Evolutionary conservation across 176 grass and related monocot species (phyloP), one percentile per base, ranked within the genome.

Genomic region (Rhipidocladum racemiflorum): DNA sequence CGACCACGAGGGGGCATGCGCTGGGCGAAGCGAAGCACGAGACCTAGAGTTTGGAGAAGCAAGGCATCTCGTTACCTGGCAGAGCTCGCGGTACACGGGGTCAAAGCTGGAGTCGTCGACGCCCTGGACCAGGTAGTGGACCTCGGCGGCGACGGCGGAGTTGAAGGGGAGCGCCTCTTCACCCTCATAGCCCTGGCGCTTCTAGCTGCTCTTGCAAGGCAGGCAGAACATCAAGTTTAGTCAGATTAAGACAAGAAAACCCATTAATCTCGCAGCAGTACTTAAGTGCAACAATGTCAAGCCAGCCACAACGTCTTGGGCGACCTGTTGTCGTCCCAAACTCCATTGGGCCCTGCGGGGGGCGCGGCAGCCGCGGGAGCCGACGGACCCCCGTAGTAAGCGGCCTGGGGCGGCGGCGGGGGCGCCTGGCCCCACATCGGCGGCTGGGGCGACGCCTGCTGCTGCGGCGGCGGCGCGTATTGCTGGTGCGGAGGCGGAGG

Each of bases 191-290:
- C n/a, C n/a, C n/a, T n/a, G n/a, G n/a, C n/a, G n/a, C n/a, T n/a
- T n/a, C n/a, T n/a, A n/a, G n/a, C n/a, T n/a, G n/a, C n/a, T n/a
- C n/a, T n/a, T n/a, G n/a, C n/a, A n/a, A n/a, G n/a, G n/a, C 93
- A 6, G 93, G 90, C 10, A 96, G 83, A 39, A 96, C 93, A 90
- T 96, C 93, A 76, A 96, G 93, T 85, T 96, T 96, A 48, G 93
- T 93, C 18, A 96, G 83, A 82, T 92, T 91, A 42, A 92, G 88
- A 72, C 85, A 88, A 27, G 93, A 90, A 46, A 96, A 92, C 5
- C 93, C 93, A 72, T 96, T 96, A 45, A 96, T 90, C 25, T 89
- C 85, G 34, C 86, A 92, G 77, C 83, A 88, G 70, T 96, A 93
- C 38, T 92, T 92, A 1, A 92, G 79, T 44, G 90, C 88, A 85